Evolutionary conservation across 2,329 filamentous ascomycete species (phyloP).

Genomic region (Ceratocystiopsis brevicomis): DNA sequence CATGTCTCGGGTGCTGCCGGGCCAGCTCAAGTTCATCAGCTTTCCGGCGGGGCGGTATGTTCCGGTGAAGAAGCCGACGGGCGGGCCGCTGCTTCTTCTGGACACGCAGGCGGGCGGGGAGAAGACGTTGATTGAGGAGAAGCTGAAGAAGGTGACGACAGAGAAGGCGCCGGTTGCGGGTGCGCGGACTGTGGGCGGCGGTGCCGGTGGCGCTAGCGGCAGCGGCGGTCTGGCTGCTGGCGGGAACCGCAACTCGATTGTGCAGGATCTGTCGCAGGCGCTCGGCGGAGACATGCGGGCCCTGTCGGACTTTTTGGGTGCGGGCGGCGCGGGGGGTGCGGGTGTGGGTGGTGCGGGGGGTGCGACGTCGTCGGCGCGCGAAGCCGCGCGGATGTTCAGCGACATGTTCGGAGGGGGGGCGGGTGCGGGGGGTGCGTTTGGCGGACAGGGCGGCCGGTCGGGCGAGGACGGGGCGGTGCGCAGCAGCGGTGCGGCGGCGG

Average conservation of each 20-base stretch:
- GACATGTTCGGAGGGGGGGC: constrained; percentile 4
- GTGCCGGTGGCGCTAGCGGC: constrained; percentile 8
- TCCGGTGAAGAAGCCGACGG: constrained; percentile 82
- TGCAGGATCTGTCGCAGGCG: constrained; percentile 7
- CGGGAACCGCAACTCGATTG: constrained; percentile 3
- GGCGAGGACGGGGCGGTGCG: constrained; percentile 5
- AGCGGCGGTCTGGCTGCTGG: constrained; percentile 1
- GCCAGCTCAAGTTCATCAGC: constrained; percentile 87
- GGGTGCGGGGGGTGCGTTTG: background rate
- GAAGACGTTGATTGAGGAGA: constrained; percentile 74
- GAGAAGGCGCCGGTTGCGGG: constrained; percentile 40
- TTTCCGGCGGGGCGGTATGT: constrained; percentile 82
- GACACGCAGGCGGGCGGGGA: constrained; percentile 64
- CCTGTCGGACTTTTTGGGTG: constrained; percentile 4
- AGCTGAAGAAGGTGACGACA: constrained; percentile 61
- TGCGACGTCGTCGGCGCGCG: background rate
- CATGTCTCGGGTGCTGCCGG: constrained; percentile 84
- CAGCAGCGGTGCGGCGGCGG: constrained; percentile 43
- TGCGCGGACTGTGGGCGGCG: constrained; percentile 8
- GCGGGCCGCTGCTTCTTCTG: constrained; percentile 77
- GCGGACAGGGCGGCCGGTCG: background rate
- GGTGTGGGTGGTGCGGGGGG: constrained; percentile 7
- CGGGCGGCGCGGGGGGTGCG: constrained; percentile 2
- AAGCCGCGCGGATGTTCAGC: constrained; percentile 9
- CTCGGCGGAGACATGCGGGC: constrained; percentile 13